Evolutionary conservation across 1,284 basidiomycete species (phyloP), one percentile per base, ranked within the genome.

Genomic region (Cutaneotrichosporon sp.): DNA sequence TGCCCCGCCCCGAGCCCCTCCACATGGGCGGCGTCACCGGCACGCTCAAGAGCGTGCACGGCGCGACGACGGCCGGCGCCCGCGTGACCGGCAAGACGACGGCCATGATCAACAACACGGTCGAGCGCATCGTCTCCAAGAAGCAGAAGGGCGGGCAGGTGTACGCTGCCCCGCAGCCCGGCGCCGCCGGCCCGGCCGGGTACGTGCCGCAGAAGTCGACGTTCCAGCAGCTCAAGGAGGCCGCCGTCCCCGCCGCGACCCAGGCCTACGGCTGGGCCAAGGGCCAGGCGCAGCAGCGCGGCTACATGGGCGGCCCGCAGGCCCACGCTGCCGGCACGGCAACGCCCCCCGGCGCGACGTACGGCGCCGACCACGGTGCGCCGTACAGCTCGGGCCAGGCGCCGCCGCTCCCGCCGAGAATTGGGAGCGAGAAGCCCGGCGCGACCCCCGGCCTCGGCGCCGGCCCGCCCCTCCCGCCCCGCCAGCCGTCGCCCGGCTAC

Each of bases 1-100:
- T 61, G 6, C 63, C 63, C 0, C 57, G 59, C 36, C 63, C 63
- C 24, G 52, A 61, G 63, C 63, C 63, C 6, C 50, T 61, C 20
- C 50, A 42, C 22, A 25, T 65, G 14, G 11, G 18, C 33, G 47
- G 43, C 11, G 58, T 60, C 10, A 55, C 38, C 9, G 18, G 33
- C 14, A 42, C 46, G 45, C 25, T 65, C 14, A 42, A 62, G 43
- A 42, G 13, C 24, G 54, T 54, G 3, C 57, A 65, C 50, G 16
- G 13, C 13, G 43, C 58, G 16, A 58, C 45, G 3, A 46, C 18
- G 16, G 53, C 42, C 9, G 56, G 34, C 1, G 54, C 52, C 7
- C 16, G 51, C 33, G 59, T 63, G 27, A 58, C 58, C 25, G 45
- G 52, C 36, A 58, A 57, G 47, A 62, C 60, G 16, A 47, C 58